These are phyloP conservation scores for Starmerella sp. DNA, from an alignment of 805 yeast genomes.

Conservation along the genomic window DNA sequence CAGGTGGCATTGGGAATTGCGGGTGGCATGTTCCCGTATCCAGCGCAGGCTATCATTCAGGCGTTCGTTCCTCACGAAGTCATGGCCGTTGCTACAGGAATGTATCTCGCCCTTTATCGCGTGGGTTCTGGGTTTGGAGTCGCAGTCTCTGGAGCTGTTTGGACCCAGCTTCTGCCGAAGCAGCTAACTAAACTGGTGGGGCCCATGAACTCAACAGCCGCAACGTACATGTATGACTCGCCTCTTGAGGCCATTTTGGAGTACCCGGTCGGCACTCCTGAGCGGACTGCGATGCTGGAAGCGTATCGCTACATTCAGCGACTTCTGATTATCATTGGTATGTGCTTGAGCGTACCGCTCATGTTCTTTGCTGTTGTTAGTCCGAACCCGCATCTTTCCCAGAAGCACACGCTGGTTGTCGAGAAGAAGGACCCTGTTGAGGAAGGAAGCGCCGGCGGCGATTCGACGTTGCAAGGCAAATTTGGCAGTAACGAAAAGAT, in stretches of 20 bases:
- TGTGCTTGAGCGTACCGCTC: conserved; percentile 44
- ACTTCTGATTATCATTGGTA: conserved; percentile 45
- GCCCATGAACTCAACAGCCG: conserved; percentile 31
- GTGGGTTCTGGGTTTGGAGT: conserved; percentile 56
- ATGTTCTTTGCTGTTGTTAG: conserved; percentile 38
- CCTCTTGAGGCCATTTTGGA: conserved; percentile 41
- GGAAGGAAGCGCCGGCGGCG: background rate
- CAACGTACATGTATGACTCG: conserved; percentile 38
- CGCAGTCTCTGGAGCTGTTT: conserved; percentile 57
- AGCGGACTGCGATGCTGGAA: conserved; percentile 44
- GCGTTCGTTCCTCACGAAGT: conserved; percentile 50
- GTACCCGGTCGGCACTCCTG: conserved; percentile 54
- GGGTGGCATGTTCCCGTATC: conserved; percentile 60
- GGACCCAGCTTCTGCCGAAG: conserved; percentile 50
- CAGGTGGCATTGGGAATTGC: conserved; percentile 58
- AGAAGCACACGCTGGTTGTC: conserved; percentile 21
- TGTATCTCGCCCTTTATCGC: conserved; percentile 46
- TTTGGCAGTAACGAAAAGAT: background rate
- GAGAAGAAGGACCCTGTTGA: conserved; percentile 13
- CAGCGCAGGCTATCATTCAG: conserved; percentile 50
- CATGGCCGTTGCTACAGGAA: conserved; percentile 51
- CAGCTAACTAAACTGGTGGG: conserved; percentile 32
- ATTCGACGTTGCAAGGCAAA: background rate
- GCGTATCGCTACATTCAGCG: conserved; percentile 53
- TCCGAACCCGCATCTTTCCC: conserved; percentile 40